phyloP scores from a whole-genome alignment of 2,329 filamentous ascomycete genomes.

The Aspergillus pseudoglaucus region DNA sequence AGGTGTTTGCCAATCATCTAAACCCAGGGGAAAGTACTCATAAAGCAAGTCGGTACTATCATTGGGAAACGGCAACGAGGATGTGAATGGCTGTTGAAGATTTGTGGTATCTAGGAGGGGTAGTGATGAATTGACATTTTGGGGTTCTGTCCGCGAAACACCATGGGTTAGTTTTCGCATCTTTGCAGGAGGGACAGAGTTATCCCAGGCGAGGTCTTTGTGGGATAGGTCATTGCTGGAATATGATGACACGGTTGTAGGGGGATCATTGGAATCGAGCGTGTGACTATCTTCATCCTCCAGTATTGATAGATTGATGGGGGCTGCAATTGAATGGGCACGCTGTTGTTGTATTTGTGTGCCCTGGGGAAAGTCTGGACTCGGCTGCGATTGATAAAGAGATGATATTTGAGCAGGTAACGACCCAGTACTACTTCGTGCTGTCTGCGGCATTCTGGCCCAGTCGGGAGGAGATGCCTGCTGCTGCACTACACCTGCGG shows the following conservation, averaged over 20 bases:
- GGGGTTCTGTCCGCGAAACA: conserved; percentile 22
- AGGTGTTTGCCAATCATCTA: conserved; percentile 87
- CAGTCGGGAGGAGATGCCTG: conserved; percentile 28
- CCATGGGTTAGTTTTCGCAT: conserved; percentile 32
- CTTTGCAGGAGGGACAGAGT: conserved; percentile 30
- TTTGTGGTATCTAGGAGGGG: conserved; percentile 26
- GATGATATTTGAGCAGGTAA: conserved; percentile 21
- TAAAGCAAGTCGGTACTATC: conserved; percentile 81
- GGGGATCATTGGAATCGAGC: conserved; percentile 16
- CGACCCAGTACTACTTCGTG: conserved; percentile 9
- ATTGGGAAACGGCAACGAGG: conserved; percentile 38
- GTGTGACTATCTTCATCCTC: conserved; percentile 46
- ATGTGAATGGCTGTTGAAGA: conserved; percentile 49
- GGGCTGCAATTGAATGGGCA: conserved; percentile 33
- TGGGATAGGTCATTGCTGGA: conserved; percentile 19
- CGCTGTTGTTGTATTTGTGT: conserved; percentile 30
- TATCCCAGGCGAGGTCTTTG: conserved; percentile 21
- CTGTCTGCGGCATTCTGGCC: conserved; percentile 27
- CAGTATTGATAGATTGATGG: conserved; percentile 50
- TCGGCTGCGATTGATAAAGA: conserved; percentile 45
- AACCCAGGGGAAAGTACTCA: conserved; percentile 85
- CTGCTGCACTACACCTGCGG: conserved; percentile 18
- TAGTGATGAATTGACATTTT: conserved; percentile 26
- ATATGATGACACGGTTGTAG: conserved; percentile 15
- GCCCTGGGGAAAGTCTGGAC: conserved; percentile 45